Conservation (phyloP, 2,329 filamentous ascomycete species). For the Celoporthe dispersa region DNA sequence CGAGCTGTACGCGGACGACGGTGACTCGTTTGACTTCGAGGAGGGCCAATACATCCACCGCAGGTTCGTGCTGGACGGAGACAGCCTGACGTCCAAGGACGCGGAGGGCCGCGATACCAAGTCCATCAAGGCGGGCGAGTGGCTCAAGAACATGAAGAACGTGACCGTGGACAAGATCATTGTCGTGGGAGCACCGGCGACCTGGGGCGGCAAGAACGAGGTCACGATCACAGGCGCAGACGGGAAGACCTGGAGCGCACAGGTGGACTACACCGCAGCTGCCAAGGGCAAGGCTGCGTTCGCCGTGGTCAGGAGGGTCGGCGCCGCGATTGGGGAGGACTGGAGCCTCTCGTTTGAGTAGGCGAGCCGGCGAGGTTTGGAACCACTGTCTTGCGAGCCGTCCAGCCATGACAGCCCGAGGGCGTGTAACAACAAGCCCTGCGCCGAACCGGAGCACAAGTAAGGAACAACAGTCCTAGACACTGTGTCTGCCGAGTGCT, state of each 20-base stretch:
- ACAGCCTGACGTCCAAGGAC: conserved; percentile 71
- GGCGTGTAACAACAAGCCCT: conserved; percentile 1
- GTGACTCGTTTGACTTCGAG: conserved; percentile 88
- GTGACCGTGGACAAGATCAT: conserved; percentile 85
- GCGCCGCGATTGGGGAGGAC: conserved; percentile 56
- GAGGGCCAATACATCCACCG: conserved; percentile 88
- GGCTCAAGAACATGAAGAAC: conserved; percentile 76
- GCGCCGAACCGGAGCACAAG: not conserved
- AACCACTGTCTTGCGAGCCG: not conserved
- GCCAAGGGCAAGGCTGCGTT: conserved; percentile 53
- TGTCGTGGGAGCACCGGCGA: conserved; percentile 75
- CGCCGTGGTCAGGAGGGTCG: conserved; percentile 57
- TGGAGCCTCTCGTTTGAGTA: conserved; percentile 51
- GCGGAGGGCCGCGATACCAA: conserved; percentile 58
- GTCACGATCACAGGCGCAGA: conserved; percentile 58
- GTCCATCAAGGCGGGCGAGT: conserved; percentile 69
- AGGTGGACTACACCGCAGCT: conserved; percentile 63
- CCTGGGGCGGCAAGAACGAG: conserved; percentile 69
- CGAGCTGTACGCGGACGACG: conserved; percentile 88
- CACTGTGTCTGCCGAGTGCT: conserved; percentile 1
- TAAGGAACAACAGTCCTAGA: conserved; percentile 13
- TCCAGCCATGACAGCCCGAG: conserved; percentile 1
- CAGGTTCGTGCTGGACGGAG: conserved; percentile 68
- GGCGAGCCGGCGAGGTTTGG: not conserved
- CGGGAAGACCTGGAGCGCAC: conserved; percentile 58